Evolutionary conservation across 1,139 yeast species (phyloP).

Genomic region (Pichia norvegensis): DNA sequence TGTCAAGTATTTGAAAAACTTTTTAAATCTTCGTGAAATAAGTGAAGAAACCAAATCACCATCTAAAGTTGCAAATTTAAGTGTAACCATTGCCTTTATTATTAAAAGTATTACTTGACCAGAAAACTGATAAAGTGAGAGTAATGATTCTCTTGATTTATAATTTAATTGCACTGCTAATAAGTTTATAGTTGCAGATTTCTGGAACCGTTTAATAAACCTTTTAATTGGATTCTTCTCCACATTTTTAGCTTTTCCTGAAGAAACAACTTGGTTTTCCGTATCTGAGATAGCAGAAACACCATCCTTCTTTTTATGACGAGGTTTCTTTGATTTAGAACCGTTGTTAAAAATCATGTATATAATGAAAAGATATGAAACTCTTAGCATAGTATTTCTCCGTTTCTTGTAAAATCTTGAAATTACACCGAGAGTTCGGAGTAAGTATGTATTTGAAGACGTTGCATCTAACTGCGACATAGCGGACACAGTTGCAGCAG

Average conservation of each 20-base stretch:
- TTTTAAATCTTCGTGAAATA: conserved; percentile 60
- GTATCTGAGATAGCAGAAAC: neutral
- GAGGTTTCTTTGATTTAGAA: conserved; percentile 10
- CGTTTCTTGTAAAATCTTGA: conserved; percentile 19
- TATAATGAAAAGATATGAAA: conserved; percentile 38
- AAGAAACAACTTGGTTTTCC: neutral
- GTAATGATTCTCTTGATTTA: conserved; percentile 12
- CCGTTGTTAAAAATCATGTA: conserved; percentile 25
- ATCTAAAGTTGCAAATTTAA: conserved; percentile 80
- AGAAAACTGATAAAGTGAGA: conserved; percentile 41
- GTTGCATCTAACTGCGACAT: neutral
- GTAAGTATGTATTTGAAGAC: neutral
- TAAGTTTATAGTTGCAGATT: conserved; percentile 11
- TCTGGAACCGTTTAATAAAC: conserved; percentile 12
- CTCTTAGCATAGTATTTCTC: conserved; percentile 34
- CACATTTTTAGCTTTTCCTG: neutral
- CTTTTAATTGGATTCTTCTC: conserved; percentile 1
- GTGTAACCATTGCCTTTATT: conserved; percentile 63
- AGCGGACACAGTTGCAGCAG: neutral
- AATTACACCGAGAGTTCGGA: neutral
- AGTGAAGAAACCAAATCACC: conserved; percentile 80
- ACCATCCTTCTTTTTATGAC: neutral
- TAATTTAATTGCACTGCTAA: conserved; percentile 17
- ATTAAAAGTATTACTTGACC: conserved; percentile 40
- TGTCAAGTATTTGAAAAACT: conserved; percentile 55